Evolutionary conservation across 768 basidiomycete species (phyloP), one percentile per base, ranked within the genome.

Genomic region (Lentinula sp.): DNA sequence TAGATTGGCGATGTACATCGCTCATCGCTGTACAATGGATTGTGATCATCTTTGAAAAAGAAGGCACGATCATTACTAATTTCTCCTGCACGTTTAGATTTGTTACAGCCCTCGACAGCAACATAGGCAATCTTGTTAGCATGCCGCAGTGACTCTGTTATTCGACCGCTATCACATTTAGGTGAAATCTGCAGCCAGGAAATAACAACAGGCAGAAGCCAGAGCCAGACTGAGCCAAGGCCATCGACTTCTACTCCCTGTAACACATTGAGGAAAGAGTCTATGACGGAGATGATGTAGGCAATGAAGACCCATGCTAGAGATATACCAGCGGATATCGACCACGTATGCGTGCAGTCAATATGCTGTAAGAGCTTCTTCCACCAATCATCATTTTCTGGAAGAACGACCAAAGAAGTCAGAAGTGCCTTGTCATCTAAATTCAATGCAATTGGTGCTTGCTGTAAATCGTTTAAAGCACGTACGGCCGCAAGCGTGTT

Each of bases 271-370:
- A 66, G 63, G 59, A 76, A 73, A 20, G 74, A 71, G 54, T 74
- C 72, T 12, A 74, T 59, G 42, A 78, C 65, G 6, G 77, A 77
- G 61, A 78, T 69, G 2, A 71, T 56, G 60, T 79, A 81, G 0
- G 80, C 79, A 5, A 81, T 66, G 41, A 77, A 60, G 1, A 81
- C 79, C 78, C 79, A 81, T 0, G 66, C 63, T 15, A 81, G 77
- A 2, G 76, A 76, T 10, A 72, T 69, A 1, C 67, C 73, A 6
- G 77, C 72, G 9, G 80, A 66, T 33, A 78, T 69, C 0, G 74
- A 70, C 78, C 77, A 80, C 12, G 72, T 74, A 33, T 77, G 71
- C 0, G 69, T 70, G 52, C 71, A 70, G 49, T 79, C 66, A 23
- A 81, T 69, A 59, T 69, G 67, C 1, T 65, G 59, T 2, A 67